Conservation (phyloP, 2,329 filamentous ascomycete species). For the Penicillium sclerotigenum region DNA sequence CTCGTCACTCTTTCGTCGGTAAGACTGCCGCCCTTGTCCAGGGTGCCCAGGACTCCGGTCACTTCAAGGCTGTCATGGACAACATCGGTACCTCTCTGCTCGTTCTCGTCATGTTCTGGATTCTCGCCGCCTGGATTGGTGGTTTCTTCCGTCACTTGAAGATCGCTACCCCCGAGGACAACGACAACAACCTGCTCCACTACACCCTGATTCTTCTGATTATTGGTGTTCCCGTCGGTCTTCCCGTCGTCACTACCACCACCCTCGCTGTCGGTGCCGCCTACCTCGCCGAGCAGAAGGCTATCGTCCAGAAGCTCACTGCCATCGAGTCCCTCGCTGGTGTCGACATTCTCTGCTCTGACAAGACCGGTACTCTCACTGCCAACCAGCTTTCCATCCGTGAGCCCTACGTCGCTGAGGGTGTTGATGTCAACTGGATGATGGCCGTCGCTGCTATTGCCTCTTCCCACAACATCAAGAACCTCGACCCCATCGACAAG, state of each 20-base stretch:
- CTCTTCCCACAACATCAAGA: slow-evolving; percentile 75
- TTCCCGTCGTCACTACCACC: slow-evolving; percentile 74
- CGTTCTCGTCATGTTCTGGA: slow-evolving; percentile 74
- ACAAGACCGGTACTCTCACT: slow-evolving; percentile 72
- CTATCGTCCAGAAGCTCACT: slow-evolving; percentile 75
- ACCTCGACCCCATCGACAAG: slow-evolving; percentile 75
- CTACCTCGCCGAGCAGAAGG: slow-evolving; percentile 73
- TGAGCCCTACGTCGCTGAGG: slow-evolving; percentile 72
- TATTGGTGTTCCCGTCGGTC: slow-evolving; percentile 75
- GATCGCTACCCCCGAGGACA: slow-evolving; percentile 51
- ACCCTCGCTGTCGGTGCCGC: slow-evolving; percentile 74
- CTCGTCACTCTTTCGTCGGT: slow-evolving; percentile 72
- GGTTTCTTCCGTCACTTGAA: slow-evolving; percentile 71
- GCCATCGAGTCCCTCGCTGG: slow-evolving; percentile 72
- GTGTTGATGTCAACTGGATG: slow-evolving; percentile 79
- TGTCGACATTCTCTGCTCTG: slow-evolving; percentile 76
- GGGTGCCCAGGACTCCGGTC: slow-evolving; percentile 71
- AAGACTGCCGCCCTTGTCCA: slow-evolving; percentile 71
- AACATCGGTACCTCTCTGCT: slow-evolving; percentile 71
- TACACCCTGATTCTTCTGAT: slow-evolving; percentile 70
- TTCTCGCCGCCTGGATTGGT: slow-evolving; percentile 71
- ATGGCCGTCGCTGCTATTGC: slow-evolving; percentile 75
- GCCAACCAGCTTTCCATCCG: slow-evolving; percentile 66
- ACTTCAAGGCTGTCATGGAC: slow-evolving; percentile 83
- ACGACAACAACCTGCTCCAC: slow-evolving; percentile 63